Base-by-base conservation (phyloP, 2,329 filamentous ascomycete genomes). In the Trichoderma sp. region DNA sequence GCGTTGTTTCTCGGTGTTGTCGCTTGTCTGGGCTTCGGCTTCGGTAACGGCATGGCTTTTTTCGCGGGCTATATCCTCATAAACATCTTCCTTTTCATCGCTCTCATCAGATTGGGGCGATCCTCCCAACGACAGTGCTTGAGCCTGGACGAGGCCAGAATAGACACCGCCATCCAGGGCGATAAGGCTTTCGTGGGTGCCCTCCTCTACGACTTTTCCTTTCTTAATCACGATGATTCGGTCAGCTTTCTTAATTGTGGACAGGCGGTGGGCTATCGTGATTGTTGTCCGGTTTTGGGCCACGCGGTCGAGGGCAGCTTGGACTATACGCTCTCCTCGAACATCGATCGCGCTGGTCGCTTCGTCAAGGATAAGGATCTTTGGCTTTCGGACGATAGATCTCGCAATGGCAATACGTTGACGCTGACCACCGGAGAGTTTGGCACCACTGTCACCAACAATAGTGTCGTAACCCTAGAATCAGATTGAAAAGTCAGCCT, bases 361-460 rank as follows among this genome's bases (percentile, higher is more conserved):
- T 80, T 95, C 92, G 76, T 96, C 92, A 8, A 96, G 84, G 43
- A 95, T 90, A 3, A 94, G 84, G 53, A 93, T 92, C 15, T 86
- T 86, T 0, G 93, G 92, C 73, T 91, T 85, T 72, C 91, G 89
- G 61, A 95, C 86, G 73, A 95, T 93, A 51, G 90, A 91, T 34
- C 93, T 86, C 1, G 92, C 92, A 73, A 94, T 94, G 2, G 92
- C 92, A 28, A 97, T 86, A 6, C 94, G 88, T 79, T 97, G 93
- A n/a, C 93, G 88, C 79, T 97, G 93, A 1, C 94, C 94, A n/a
- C 93, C 92, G 12, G 91, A 94, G 1, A 97, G 83, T 78, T 93
- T 93, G 62, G 92, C 91, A 5, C 93, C 93, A 32, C 88, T 88
- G 77, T 95, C 93, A 1, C 93, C 93, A 1, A 96, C 93, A 9